Base-by-base conservation (phyloP, 305 asterid species). In the Fraxinus sp. region DNA sequence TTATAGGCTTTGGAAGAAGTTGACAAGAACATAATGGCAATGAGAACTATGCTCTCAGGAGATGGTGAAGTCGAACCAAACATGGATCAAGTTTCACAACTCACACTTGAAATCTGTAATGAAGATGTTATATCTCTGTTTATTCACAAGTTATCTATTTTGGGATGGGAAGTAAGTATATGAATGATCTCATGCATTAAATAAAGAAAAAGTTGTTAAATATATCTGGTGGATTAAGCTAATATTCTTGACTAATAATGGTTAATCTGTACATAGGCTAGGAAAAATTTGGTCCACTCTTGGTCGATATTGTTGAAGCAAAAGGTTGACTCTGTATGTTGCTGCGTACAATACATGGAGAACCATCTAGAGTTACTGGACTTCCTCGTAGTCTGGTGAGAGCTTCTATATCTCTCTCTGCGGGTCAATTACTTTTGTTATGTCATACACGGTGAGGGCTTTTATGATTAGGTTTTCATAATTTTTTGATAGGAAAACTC, bases 131-230 rank as follows among this genome's bases (percentile, higher is more conserved):
- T 96, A 83, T 86, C 97, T 84, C 98, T 96, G 80, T 89, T 96
- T 78, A 87, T 96, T 89, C 98, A 96, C 89, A 92, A 92, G 88
- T 85, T 96, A 81, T 93, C 97, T 28, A 91, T 89, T 86, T 88
- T 96, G 85, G 97, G 97, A 82, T 96, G 99, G 99, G 99, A 96
- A 87, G 99, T 94, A 90, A 89, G 98, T 89, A 78, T 39, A 44
- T 73, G 1, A 68, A 62, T 14, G 79, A 41, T 71, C 70, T 28
- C 9, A 36, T 46, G 68, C 62, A 77, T 78, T 44, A 39, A 68
- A 78, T 80, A 72, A 62, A 36, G 82, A 73, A 80, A 81, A 55
- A 2, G 16, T 78, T 75, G 78, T 64, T 30, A 52, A 70, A 84
- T 68, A 79, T 59, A 68, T 77, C 77, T 33, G 71, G 81, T 71